These are phyloP conservation scores for Syncephalastrum sp. DNA, from an alignment of 371 early-diverging fungal genomes.

Conservation along the genomic window DNA sequence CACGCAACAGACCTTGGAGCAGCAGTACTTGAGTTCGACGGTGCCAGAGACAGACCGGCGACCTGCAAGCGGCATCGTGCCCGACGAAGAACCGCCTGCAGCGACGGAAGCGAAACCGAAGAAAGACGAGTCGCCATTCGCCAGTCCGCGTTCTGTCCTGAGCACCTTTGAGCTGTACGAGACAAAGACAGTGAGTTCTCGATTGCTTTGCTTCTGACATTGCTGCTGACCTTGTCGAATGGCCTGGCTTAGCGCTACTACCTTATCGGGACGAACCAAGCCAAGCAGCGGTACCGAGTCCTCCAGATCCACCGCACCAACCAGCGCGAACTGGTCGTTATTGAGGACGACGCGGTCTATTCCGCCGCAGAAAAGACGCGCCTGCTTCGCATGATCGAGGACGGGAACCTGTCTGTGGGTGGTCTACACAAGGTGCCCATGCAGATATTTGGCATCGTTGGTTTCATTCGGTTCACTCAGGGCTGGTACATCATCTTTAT, in stretches of 20 bases:
- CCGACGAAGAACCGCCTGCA: background rate
- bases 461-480: slow-evolving; percentile 90
- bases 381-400: slow-evolving; percentile 78
- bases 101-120: background rate
- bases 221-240: background rate
- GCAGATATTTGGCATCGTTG: slow-evolving; percentile 49
- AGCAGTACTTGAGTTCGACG: slow-evolving; percentile 2
- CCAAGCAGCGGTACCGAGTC: slow-evolving; percentile 74
- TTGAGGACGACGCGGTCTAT: slow-evolving; percentile 72
- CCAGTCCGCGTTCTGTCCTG: slow-evolving; percentile 46
- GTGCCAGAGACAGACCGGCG: slow-evolving; percentile 4
- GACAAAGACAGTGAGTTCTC: slow-evolving; percentile 67
- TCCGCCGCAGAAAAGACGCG: slow-evolving; percentile 70
- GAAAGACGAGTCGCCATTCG: slow-evolving; percentile 24
- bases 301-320: slow-evolving; percentile 87
- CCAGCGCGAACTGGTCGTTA: slow-evolving; percentile 56
- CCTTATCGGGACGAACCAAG: slow-evolving; percentile 81
- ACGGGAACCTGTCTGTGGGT: slow-evolving; percentile 76
- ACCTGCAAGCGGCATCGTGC: background rate
- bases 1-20: slow-evolving; percentile 9
- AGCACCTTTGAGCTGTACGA: slow-evolving; percentile 80
- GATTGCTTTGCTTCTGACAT: background rate
- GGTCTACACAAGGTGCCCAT: slow-evolving; percentile 70
- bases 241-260: slow-evolving; percentile 59
- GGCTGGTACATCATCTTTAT: slow-evolving; percentile 93